Base-by-base conservation (phyloP, 139 green algal species). In the Tetraselmis chui region DNA sequence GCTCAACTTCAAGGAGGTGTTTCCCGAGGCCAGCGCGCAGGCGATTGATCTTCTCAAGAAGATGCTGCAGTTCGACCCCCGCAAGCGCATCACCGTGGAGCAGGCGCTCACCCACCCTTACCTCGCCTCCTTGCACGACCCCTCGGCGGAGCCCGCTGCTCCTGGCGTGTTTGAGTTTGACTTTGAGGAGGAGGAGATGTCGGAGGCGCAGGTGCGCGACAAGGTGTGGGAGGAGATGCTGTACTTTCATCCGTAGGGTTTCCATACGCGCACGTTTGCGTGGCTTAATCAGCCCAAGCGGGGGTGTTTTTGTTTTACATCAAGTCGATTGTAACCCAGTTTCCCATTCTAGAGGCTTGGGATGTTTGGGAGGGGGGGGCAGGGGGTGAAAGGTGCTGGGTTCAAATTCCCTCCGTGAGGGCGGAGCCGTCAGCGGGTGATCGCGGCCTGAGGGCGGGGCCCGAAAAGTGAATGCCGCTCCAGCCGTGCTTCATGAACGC, bases 31-130 rank as follows among this genome's bases (percentile, higher is more conserved):
- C 27, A 92, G 87, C 80, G 76, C 89, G 0, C 82, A 92, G 81
- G 93, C 93, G 0, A 85, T 97, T 29, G 95, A 98, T 85, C 88
- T 98, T 29, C 87, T 98, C 90, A 84, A 93, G 80, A 88, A 87
- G 77, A 97, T 98, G 95, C 86, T 98, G 82, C 91, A 96, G 89
- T 98, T 98, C 84, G 91, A 98, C 89, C 95, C 94, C 0, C 88
- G 87, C 58, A 93, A 94, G 84, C 92, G 95, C 81, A 94, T 96
- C 78, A 91, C 90, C 27, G 95, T 98, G 82, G 82, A 90, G 22
- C 83, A 94, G 29, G 95, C 95, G 28, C 89, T 99, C 30, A 85
- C 89, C 59, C 96, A 99, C 90, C 94, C 94, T 24, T 98, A 94
- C 89, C 91, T 98, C 75, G 89, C 90, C 0, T 83, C 91, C 75